phyloP scores from a whole-genome alignment of 345 rosid genomes.

The Kernera saxatilis region DNA sequence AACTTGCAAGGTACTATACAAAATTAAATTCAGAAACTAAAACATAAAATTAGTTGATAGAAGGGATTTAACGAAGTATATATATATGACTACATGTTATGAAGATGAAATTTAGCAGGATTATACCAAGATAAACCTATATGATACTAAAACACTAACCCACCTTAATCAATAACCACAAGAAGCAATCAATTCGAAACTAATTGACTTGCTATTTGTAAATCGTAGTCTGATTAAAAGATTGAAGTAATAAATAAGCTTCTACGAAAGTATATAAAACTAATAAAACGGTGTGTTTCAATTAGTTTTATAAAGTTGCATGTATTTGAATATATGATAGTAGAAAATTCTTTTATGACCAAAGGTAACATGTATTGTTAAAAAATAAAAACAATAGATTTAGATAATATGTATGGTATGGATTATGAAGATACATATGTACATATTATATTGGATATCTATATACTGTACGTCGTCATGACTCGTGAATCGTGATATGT shows the following conservation, averaged over 20 bases:
- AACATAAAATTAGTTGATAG: neutral
- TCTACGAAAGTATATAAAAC: neutral
- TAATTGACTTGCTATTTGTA: neutral
- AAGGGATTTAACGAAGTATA: neutral
- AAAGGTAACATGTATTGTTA: neutral
- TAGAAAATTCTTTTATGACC: neutral
- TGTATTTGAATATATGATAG: neutral
- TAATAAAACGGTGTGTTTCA: neutral
- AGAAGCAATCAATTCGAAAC: neutral
- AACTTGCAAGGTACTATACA: neutral
- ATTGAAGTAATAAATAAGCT: neutral
- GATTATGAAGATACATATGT: neutral
- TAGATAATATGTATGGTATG: neutral
- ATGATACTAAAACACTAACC: neutral
- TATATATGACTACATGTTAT: neutral
- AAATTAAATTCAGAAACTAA: neutral
- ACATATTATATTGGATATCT: neutral
- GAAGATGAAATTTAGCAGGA: neutral
- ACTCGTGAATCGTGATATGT: conserved; percentile 7
- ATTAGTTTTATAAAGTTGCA: neutral
- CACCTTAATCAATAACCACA: neutral
- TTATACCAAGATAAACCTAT: neutral
- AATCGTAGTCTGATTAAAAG: neutral
- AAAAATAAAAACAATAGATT: neutral
- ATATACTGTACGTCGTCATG: conserved; percentile 6